Conservation (phyloP, 2,329 filamentous ascomycete genomes). For the Fusarium ambrosium region DNA sequence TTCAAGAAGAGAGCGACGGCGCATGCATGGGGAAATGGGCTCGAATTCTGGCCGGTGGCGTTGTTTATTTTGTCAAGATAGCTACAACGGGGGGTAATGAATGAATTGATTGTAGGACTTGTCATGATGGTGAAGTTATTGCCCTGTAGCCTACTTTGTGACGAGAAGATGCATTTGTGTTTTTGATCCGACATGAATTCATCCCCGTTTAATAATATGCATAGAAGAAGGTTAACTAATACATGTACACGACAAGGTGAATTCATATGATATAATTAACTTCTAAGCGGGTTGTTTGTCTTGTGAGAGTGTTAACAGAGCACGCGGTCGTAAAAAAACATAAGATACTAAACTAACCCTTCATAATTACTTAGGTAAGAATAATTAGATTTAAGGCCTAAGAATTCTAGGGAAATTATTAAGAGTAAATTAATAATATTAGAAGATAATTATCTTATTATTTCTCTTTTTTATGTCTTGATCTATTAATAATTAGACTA, state of each 20-base stretch:
- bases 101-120: conserved; percentile 9
- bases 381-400: too few relatives aligned
- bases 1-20: conserved; percentile 30
- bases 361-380: too few relatives aligned
- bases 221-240: not conserved
- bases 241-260: not conserved
- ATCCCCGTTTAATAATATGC: not conserved
- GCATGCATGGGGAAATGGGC: conserved; percentile 27
- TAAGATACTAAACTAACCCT: too few relatives aligned
- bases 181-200: not conserved
- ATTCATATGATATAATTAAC: not conserved
- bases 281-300: not conserved
- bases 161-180: not conserved
- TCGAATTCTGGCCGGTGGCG: conserved; percentile 19
- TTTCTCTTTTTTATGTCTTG: too few relatives aligned
- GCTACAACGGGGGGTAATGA: conserved; percentile 19
- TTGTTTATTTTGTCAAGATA: conserved; percentile 21
- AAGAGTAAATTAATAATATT: too few relatives aligned
- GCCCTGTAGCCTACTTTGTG: not conserved
- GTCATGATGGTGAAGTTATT: not conserved
- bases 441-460: too few relatives aligned
- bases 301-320: not conserved
- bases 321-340: too few relatives aligned
- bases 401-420: too few relatives aligned
- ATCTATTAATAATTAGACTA: too few relatives aligned